These are phyloP conservation scores for Salix exigua DNA, from an alignment of 345 rosid genomes.

Conservation along the genomic window DNA sequence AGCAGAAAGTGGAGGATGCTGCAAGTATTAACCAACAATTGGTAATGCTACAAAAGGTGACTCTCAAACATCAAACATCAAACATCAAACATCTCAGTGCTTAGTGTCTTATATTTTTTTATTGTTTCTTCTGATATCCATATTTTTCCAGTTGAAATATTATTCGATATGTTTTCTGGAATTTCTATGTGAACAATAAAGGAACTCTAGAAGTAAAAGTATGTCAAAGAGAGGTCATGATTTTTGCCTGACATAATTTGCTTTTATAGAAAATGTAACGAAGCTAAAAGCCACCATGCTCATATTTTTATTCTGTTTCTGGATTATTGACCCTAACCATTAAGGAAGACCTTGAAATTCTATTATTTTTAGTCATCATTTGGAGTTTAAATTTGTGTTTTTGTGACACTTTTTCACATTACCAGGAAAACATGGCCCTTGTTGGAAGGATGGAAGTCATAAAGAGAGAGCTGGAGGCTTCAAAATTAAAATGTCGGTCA, in stretches of 20 bases:
- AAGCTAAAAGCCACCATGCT: neutral
- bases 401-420: neutral
- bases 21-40: slow-evolving; percentile 33
- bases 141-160: neutral
- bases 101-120: neutral
- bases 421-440: slow-evolving; percentile 28
- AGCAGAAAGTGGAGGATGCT: slow-evolving; percentile 39
- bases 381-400: neutral
- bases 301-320: neutral
- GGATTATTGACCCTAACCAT: neutral
- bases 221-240: neutral
- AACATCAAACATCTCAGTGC: neutral
- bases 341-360: neutral
- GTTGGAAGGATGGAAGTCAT: slow-evolving; percentile 19
- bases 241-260: neutral
- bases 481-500: slow-evolving; percentile 16
- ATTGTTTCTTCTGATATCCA: neutral
- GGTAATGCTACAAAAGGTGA: slow-evolving; percentile 57
- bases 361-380: neutral
- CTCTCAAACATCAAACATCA: neutral
- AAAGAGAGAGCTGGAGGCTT: slow-evolving; percentile 14
- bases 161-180: neutral
- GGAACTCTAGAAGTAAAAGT: neutral
- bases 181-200: neutral
- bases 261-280: neutral